Percentiles rank a stretch among this genome's conserved stretches.
Conservation (phyloP, 2,329 filamentous ascomycete genomes). For the Ophiostoma pallidulum region DNA sequence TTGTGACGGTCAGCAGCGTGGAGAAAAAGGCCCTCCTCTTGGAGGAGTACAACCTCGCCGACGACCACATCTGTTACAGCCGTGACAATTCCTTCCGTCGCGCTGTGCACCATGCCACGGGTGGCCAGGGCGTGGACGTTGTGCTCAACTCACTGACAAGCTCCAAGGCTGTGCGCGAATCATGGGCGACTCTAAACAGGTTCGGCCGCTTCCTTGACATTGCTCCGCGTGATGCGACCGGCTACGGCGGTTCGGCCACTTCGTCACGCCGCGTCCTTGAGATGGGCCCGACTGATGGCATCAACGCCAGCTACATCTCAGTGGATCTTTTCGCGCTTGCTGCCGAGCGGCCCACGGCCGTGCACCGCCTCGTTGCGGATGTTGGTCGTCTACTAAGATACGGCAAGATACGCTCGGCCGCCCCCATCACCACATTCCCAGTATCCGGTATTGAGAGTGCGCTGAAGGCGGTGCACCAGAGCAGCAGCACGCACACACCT, state of each 20-base stretch:
- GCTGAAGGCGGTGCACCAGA: constrained; percentile 28
- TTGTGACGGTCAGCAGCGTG: constrained; percentile 30
- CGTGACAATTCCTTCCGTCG: constrained; percentile 24
- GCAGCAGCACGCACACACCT: constrained; percentile 21
- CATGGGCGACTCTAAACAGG: constrained; percentile 34
- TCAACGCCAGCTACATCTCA: constrained; percentile 36
- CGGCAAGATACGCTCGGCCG: constrained; percentile 27
- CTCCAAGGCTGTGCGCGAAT: constrained; percentile 28
- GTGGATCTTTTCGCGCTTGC: constrained; percentile 37
- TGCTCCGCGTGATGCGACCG: constrained; percentile 2
- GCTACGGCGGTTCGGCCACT: not conserved
- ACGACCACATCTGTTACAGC: constrained; percentile 29
- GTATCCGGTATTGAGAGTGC: constrained; percentile 31
- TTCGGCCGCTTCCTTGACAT: constrained; percentile 22
- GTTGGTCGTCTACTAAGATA: constrained; percentile 28
- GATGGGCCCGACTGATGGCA: constrained; percentile 31
- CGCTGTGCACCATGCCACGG: constrained; percentile 22
- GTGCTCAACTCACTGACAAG: constrained; percentile 35
- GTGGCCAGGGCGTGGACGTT: constrained; percentile 28
- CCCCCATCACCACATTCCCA: constrained; percentile 26
- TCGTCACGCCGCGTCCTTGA: constrained; percentile 31
- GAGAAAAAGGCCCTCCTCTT: constrained; percentile 33
- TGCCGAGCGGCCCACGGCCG: constrained; percentile 31
- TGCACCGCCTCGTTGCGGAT: constrained; percentile 29
- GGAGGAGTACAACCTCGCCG: constrained; percentile 28